Conservation (phyloP, 768 basidiomycete species). For the Kwoniella dejecticola region DNA sequence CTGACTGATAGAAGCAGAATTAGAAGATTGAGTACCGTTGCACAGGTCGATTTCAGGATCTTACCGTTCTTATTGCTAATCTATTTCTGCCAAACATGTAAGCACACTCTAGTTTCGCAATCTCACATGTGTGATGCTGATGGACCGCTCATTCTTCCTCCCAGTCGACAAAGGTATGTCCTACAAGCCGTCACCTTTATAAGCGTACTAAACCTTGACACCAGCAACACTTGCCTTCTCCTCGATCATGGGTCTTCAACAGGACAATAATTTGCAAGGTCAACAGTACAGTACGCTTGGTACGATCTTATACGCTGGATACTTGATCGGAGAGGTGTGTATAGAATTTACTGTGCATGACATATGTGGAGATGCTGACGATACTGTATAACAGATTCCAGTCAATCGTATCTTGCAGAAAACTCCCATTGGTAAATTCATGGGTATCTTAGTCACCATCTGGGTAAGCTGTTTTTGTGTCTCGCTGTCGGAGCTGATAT, state of each 20-base stretch:
- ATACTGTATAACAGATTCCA: constrained; percentile 56
- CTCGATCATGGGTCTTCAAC: constrained; percentile 48
- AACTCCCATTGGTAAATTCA: constrained; percentile 62
- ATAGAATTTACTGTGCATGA: neutral
- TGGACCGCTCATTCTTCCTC: neutral
- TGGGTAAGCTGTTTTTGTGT: constrained; percentile 13
- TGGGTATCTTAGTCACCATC: constrained; percentile 58
- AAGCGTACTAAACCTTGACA: neutral
- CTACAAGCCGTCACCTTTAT: neutral
- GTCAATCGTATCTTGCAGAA: constrained; percentile 61
- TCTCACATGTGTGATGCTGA: neutral
- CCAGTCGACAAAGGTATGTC: constrained; percentile 38
- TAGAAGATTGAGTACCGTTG: neutral
- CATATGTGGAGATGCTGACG: too few species aligned
- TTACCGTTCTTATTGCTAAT: constrained; percentile 35
- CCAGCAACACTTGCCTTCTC: constrained; percentile 40
- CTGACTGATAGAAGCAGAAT: neutral
- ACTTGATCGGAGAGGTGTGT: constrained; percentile 32
- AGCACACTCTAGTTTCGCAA: neutral
- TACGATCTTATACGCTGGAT: constrained; percentile 38
- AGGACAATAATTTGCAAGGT: constrained; percentile 59
- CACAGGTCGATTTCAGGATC: constrained; percentile 32
- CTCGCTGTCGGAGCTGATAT: neutral
- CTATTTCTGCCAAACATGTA: constrained; percentile 45
- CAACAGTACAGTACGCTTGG: constrained; percentile 61